Percentiles rank a stretch among this genome's conserved stretches.
Conservation (phyloP, 2,329 filamentous ascomycete genomes). For the Colletotrichum zoysiae region DNA sequence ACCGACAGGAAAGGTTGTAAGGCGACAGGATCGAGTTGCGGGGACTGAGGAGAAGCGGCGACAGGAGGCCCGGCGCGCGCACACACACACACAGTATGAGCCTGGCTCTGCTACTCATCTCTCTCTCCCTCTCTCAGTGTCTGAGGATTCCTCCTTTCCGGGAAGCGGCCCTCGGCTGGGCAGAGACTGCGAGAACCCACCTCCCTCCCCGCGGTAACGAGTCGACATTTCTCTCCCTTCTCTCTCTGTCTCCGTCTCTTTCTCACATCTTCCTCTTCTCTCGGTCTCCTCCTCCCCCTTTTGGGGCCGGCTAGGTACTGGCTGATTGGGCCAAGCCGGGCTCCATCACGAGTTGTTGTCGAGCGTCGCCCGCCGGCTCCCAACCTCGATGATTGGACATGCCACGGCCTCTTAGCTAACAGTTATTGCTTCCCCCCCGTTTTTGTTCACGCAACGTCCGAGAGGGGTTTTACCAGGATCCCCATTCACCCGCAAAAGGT, state of each 20-base stretch:
- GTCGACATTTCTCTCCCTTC: slow-evolving; percentile 15
- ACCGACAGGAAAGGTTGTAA: neutral
- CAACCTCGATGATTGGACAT: slow-evolving; percentile 27
- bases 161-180: slow-evolving; percentile 12
- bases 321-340: slow-evolving; percentile 21
- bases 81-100: neutral
- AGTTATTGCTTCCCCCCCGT: slow-evolving; percentile 7
- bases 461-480: slow-evolving; percentile 23
- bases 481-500: slow-evolving; percentile 15
- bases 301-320: neutral
- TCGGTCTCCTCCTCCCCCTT: neutral
- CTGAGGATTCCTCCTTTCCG: slow-evolving; percentile 13
- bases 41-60: neutral
- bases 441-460: slow-evolving; percentile 6
- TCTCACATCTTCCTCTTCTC: neutral
- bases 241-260: neutral
- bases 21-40: neutral
- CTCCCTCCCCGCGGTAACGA: slow-evolving; percentile 31
- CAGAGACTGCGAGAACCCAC: slow-evolving; percentile 9
- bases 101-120: slow-evolving; percentile 11
- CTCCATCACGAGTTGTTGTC: slow-evolving; percentile 21
- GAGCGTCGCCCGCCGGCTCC: slow-evolving; percentile 14
- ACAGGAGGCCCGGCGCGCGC: neutral
- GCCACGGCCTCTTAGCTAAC: slow-evolving; percentile 33
- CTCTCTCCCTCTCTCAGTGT: neutral